Base-by-base conservation (phyloP, 805 yeast genomes). In the Candida pini region DNA sequence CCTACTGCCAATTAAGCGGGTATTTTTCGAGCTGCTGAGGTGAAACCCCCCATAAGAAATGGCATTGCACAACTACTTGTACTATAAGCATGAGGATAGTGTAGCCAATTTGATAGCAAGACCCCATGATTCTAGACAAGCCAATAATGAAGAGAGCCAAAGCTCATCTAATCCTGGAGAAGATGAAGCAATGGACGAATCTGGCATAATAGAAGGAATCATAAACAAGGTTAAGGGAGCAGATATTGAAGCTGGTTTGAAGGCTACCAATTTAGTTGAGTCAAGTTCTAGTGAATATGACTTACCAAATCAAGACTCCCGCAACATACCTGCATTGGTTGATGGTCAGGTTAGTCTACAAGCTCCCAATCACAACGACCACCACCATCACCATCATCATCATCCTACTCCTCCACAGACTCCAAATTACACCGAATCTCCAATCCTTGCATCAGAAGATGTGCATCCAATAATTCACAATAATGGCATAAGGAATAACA, bases 31-130 rank as follows among this genome's bases (percentile, higher is more conserved):
- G n/a, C n/a, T n/a, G n/a, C n/a, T n/a, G n/a, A n/a, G n/a, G 25
- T 14, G n/a, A 13, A 22, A 12, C 13, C 13, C 16, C 9, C 33
- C 13, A 21, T 16, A 20, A 13, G 5, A 16, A 12, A 67, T 67
- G 73, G 73, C 73, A 1, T 50, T 67, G 6, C 63, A 68, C 40
- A 67, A 67, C 44, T 67, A 67, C 39, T 56, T 66, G 33, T 67
- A 67, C 47, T 61, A 49, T 41, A 66, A 65, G 38, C 73, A 67
- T 33, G 47, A 50, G 13, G 69, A 63, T 38, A 47, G 48, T 4
- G 30, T 54, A 6, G 66, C 58, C 12, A 46, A 47, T n/a, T 53
- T 50, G 26, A 67, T 67, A 13, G 71, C 70, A 4, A 40, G 62
- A 28, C 59, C 58, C 3, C 54, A 51, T 22, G 63, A 58, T 33